A percentile compares a stretch with the other conserved stretches of the same genome.
These are phyloP conservation scores for Yarrowia deformans DNA, from an alignment of 805 yeast genomes.

Conservation along the genomic window DNA sequence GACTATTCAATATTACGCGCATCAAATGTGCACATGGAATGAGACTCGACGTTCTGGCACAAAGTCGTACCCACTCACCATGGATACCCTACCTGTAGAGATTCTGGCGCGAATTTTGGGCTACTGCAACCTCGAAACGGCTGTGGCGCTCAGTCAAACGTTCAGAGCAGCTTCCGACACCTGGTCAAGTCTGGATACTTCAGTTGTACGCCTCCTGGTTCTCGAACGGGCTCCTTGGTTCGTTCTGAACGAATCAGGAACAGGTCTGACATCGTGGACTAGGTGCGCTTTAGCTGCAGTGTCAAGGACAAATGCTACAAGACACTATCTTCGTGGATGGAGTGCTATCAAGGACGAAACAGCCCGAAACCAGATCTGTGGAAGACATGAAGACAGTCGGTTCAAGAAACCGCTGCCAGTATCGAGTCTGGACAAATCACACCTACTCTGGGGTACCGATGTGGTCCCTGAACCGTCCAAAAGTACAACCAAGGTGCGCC, in stretches of 20 bases:
- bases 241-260: neutral
- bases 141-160: neutral
- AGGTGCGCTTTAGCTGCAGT: neutral
- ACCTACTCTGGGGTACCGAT: too few relatives aligned
- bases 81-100: neutral
- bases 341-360: neutral
- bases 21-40: too few relatives aligned
- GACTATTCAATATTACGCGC: too few relatives aligned
- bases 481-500: neutral
- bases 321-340: neutral
- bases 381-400: neutral
- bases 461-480: neutral
- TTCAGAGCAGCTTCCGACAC: neutral
- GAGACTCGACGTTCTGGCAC: too few relatives aligned
- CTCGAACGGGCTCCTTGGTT: neutral
- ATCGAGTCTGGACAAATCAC: too few relatives aligned
- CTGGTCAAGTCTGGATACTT: neutral
- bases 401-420: too few relatives aligned
- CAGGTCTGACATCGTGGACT: neutral
- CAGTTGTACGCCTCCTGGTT: neutral
- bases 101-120: neutral
- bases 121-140: neutral
- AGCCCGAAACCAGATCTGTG: neutral
- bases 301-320: neutral
- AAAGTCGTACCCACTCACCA: neutral